Percentiles rank a stretch among this genome's conserved stretches.
Conservation (phyloP, 305 asterid species). For the Fraxinus paxiana region DNA sequence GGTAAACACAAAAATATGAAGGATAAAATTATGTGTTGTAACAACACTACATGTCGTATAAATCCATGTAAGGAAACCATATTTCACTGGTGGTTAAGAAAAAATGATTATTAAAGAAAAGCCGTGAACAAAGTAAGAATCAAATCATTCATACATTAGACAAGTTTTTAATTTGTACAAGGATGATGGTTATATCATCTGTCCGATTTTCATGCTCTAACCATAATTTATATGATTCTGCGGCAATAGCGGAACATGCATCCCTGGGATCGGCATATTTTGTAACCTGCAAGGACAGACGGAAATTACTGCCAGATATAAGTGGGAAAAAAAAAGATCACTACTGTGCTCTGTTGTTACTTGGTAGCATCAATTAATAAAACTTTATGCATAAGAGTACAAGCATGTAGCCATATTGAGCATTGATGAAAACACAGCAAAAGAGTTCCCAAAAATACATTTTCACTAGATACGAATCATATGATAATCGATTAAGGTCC, state of each 20-base stretch:
- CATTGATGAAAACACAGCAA: not conserved
- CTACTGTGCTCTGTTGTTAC: not conserved
- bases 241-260: slow-evolving; percentile 79
- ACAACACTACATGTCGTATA: not conserved
- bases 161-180: slow-evolving; percentile 65
- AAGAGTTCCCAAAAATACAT: not conserved
- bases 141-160: slow-evolving; percentile 40
- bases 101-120: slow-evolving; percentile 17
- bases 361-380: not conserved
- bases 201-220: slow-evolving; percentile 88
- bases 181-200: slow-evolving; percentile 87
- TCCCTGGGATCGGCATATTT: slow-evolving; percentile 70
- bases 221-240: slow-evolving; percentile 85
- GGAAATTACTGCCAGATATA: slow-evolving; percentile 5
- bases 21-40: not conserved
- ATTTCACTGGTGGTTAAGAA: not conserved
- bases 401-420: not conserved
- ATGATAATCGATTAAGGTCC: not conserved
- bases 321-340: not conserved
- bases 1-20: not conserved
- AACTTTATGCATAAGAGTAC: not conserved
- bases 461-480: not conserved
- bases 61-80: not conserved
- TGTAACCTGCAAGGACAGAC: slow-evolving; percentile 48
- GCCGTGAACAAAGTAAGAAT: slow-evolving; percentile 23